A percentile compares a stretch with the other conserved stretches of the same genome.
These are phyloP conservation scores for Colletotrichum melonis DNA, from an alignment of 2,329 filamentous ascomycete species.

Conservation along the genomic window DNA sequence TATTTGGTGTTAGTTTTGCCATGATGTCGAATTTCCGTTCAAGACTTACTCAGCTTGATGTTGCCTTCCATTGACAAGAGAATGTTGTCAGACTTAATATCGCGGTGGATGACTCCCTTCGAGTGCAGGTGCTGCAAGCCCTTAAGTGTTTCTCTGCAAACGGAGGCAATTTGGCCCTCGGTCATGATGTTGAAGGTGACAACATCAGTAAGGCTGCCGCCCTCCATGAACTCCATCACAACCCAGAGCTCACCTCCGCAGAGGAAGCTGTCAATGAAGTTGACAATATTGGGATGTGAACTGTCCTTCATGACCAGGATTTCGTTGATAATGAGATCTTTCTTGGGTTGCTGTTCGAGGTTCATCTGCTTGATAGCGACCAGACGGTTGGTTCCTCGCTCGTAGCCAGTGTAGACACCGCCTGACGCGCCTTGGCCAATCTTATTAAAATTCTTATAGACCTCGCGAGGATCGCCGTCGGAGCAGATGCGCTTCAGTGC, in stretches of 20 bases:
- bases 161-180: conserved; percentile 95
- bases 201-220: conserved; percentile 95
- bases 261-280: conserved; percentile 98
- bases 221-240: conserved; percentile 99
- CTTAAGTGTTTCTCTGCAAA: conserved; percentile 92
- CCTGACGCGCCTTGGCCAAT: conserved; percentile 98
- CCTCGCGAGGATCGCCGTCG: conserved; percentile 86
- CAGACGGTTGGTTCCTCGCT: conserved; percentile 83
- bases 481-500: conserved; percentile 91
- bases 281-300: conserved; percentile 98
- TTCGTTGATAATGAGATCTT: conserved; percentile 98
- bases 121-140: conserved; percentile 96
- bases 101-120: conserved; percentile 97
- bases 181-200: conserved; percentile 99
- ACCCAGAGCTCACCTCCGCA: conserved; percentile 95
- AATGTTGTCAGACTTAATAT: conserved; percentile 99
- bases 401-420: conserved; percentile 92
- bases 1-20: conserved; percentile 54
- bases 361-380: conserved; percentile 99
- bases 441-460: conserved; percentile 90
- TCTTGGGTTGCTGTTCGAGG: conserved; percentile 97
- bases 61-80: conserved; percentile 92
- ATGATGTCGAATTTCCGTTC: neutral
- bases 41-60: conserved; percentile 89
- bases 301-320: conserved; percentile 99